These are phyloP conservation scores for Cyclotella kingstonii DNA, from an alignment of 108 stramenopile species.

Conservation along the genomic window DNA sequence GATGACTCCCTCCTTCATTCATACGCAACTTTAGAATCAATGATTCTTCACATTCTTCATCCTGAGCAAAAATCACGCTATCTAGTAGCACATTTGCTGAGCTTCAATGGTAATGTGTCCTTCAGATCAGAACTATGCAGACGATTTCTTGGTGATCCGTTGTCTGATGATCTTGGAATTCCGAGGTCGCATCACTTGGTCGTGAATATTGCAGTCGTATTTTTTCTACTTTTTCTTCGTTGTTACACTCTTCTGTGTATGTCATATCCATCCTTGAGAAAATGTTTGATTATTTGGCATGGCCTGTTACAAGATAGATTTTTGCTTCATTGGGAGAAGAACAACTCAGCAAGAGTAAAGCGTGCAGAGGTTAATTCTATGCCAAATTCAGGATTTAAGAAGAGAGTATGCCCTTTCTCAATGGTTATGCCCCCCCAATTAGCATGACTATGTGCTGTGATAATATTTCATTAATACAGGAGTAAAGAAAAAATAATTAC, in stretches of 20 bases:
- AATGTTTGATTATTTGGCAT: constrained; percentile 41
- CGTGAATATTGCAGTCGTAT: constrained; percentile 13
- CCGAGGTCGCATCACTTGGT: not conserved
- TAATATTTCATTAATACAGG: too few species aligned
- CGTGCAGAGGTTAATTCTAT: constrained; percentile 13
- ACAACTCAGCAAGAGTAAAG: constrained; percentile 44
- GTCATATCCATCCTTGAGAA: constrained; percentile 30
- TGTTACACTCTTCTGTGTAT: constrained; percentile 47
- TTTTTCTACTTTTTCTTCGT: constrained; percentile 43
- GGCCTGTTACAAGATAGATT: constrained; percentile 23
- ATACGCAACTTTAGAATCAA: constrained; percentile 41
- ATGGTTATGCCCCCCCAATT: not conserved
- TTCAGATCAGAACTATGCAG: constrained; percentile 66
- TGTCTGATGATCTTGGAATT: constrained; percentile 21
- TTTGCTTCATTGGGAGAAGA: constrained; percentile 46
- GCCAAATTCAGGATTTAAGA: too few species aligned
- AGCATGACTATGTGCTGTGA: too few species aligned
- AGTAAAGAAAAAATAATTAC: too few species aligned
- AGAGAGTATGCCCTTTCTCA: not conserved
- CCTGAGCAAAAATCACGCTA: constrained; percentile 65
- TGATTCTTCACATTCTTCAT: constrained; percentile 44
- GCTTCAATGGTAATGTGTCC: constrained; percentile 22
- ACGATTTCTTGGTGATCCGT: constrained; percentile 60
- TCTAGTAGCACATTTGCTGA: constrained; percentile 67
- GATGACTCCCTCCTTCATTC: constrained; percentile 50